phyloP scores from a whole-genome alignment of 2,329 filamentous ascomycete species.

The Tolypocladium capitatum region DNA sequence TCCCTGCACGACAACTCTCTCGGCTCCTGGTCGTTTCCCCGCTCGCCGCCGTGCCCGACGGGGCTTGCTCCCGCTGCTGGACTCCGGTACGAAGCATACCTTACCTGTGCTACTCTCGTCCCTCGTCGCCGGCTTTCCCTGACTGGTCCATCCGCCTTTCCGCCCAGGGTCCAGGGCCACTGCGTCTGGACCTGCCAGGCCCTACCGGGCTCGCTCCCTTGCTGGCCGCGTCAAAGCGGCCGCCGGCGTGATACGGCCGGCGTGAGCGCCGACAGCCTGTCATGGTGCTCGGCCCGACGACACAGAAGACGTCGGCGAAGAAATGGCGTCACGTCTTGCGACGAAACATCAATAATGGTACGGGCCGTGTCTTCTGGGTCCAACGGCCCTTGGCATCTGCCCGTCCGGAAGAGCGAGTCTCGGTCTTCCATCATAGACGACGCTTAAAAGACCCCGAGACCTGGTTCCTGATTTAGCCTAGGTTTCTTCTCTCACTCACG shows the following conservation, averaged over 20 bases:
- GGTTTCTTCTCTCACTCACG: conserved; percentile 7
- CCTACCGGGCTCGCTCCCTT: not conserved
- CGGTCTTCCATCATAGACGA: not conserved
- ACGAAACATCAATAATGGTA: not conserved
- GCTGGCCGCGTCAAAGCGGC: not conserved
- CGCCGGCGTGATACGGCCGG: not conserved
- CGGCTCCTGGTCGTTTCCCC: not conserved
- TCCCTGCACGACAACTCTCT: not conserved
- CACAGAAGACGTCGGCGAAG: not conserved
- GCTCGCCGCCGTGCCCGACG: not conserved
- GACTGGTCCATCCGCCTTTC: not conserved
- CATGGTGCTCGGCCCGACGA: not conserved
- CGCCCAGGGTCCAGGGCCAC: not conserved
- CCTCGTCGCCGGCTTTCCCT: too few species aligned
- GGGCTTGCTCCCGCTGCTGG: not conserved
- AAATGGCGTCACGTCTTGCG: not conserved
- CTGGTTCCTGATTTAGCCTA: conserved; percentile 3
- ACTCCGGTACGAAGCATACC: not conserved
- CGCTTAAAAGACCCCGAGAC: not conserved
- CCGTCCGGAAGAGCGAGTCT: not conserved
- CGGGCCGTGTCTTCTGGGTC: too few species aligned
- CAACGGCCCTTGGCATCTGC: not conserved
- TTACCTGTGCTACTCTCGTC: too few species aligned
- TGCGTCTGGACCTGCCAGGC: not conserved
- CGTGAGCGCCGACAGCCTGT: too few species aligned